Percentiles rank a stretch among this genome's conserved stretches.
Conservation (phyloP, 306 rosid species). For the Rubus parviflorus region DNA sequence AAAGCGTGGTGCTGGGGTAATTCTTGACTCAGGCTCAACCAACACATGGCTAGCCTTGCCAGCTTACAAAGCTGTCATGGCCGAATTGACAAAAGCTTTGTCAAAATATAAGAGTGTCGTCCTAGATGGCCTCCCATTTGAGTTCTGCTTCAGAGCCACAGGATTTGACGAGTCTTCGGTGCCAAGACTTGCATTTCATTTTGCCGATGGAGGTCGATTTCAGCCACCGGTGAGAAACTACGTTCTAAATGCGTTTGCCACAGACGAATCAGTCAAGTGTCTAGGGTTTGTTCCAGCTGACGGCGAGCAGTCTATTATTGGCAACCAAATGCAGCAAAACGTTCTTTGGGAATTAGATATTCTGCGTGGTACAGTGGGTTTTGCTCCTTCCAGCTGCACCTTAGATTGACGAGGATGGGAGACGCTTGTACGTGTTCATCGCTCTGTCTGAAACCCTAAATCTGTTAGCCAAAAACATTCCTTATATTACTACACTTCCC, state of each 20-base stretch:
- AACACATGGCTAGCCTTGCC: neutral
- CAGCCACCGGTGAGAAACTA: neutral
- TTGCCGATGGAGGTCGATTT: neutral
- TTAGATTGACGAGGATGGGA: no score
- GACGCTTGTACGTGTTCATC: no score
- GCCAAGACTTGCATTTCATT: neutral
- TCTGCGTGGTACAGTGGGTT: neutral
- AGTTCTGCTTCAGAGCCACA: neutral
- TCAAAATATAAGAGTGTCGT: neutral
- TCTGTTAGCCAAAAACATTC: no score
- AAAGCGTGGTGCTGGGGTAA: neutral
- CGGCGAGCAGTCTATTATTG: neutral
- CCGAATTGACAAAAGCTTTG: neutral
- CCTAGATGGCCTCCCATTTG: neutral
- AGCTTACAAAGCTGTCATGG: neutral
- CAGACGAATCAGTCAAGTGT: neutral
- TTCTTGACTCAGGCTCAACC: neutral
- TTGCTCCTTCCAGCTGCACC: constrained; percentile 1
- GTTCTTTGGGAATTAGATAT: neutral
- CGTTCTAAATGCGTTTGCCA: neutral
- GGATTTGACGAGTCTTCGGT: neutral
- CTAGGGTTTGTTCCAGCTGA: neutral
- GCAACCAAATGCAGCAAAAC: constrained; percentile 13
- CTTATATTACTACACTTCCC: no score
- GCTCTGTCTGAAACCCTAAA: no score